Base-by-base conservation (phyloP, 805 yeast species). In the Sporopachydermia lactativora region DNA sequence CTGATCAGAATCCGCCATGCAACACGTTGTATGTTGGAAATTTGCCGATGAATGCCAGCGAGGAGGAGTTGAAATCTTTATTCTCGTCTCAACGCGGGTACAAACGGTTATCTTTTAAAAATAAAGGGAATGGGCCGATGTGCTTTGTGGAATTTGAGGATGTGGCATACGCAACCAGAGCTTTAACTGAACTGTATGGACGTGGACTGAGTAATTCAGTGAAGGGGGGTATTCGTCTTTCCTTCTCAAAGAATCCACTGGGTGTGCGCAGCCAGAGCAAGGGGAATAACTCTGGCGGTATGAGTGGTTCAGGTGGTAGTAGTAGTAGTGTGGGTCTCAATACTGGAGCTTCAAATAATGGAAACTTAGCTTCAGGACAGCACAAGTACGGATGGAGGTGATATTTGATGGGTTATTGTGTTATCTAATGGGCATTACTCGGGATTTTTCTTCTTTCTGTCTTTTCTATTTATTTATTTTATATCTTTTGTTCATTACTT, bases 101-200 rank as follows among this genome's bases (percentile, higher is more conserved):
- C 65, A 79, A 95, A 56, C 68, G 98, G 41, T 69, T 92, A 40
- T 82, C 95, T 15, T 92, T 92, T 66, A 72, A 96, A 51, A 88
- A 94, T 14, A 85, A 86, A 60, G 70, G 68, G 39, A 71, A 68
- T 49, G 64, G 65, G n/a, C 98, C 98, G 42, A 92, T 92, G 97
- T 92, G 98, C 60, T 92, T 92, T 68, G 98, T 92, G 41, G 98
- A 92, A 65, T 92, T 92, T 64, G 98, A 92, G 51, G 96, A 89
- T 58, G 95, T 92, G 40, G 78, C 81, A 3, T 81, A 75, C 60
- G 98, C 98, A 1, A 85, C 97, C 2, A 71, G 84, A 52, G 96
- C 97, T 0, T 66, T 92, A 44, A 95, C 95, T 19, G 96, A 88
- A 60, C 65, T 92, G 39, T 92, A 92, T 55, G 98, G 98, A 13